Conservation (phyloP, 1,284 basidiomycete genomes). For the Vanrija humicola region DNA sequence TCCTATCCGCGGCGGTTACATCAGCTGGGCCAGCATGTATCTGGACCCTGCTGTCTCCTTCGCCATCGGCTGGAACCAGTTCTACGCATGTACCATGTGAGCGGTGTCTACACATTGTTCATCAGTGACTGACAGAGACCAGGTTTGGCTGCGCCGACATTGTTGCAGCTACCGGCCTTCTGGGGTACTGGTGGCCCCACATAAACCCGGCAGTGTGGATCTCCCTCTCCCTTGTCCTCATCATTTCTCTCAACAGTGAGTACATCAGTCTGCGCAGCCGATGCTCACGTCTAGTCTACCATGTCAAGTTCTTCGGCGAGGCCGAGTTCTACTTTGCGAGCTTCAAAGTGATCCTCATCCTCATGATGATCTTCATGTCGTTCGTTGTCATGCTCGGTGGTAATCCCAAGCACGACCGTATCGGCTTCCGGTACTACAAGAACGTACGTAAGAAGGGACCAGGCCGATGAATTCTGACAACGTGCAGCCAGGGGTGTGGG, state of each 20-base stretch:
- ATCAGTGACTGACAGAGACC: too few relatives aligned
- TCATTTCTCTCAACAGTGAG: slow-evolving; percentile 49
- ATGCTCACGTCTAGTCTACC: neutral
- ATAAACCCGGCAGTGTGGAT: slow-evolving; percentile 69
- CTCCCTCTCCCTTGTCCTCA: slow-evolving; percentile 65
- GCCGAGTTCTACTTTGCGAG: slow-evolving; percentile 53
- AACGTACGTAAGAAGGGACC: slow-evolving; percentile 47
- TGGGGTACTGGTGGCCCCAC: slow-evolving; percentile 62
- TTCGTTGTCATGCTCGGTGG: slow-evolving; percentile 59
- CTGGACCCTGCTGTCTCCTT: slow-evolving; percentile 7
- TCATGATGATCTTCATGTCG: slow-evolving; percentile 55
- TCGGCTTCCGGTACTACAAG: slow-evolving; percentile 52
- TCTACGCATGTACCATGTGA: slow-evolving; percentile 16
- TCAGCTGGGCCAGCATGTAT: slow-evolving; percentile 16
- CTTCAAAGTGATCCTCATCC: slow-evolving; percentile 74
- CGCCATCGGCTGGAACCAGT: slow-evolving; percentile 23
- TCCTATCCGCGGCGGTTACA: slow-evolving; percentile 17
- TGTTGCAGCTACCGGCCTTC: slow-evolving; percentile 50
- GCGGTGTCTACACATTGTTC: too few relatives aligned
- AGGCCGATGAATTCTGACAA: neutral
- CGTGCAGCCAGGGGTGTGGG: slow-evolving; percentile 19
- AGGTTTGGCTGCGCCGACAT: slow-evolving; percentile 21
- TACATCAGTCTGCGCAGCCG: slow-evolving; percentile 46
- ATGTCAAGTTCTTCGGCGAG: slow-evolving; percentile 39
- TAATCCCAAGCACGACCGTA: slow-evolving; percentile 44